Base-by-base conservation (phyloP, 352 stramenopile genomes). In the Globisporangium echinulatum region DNA sequence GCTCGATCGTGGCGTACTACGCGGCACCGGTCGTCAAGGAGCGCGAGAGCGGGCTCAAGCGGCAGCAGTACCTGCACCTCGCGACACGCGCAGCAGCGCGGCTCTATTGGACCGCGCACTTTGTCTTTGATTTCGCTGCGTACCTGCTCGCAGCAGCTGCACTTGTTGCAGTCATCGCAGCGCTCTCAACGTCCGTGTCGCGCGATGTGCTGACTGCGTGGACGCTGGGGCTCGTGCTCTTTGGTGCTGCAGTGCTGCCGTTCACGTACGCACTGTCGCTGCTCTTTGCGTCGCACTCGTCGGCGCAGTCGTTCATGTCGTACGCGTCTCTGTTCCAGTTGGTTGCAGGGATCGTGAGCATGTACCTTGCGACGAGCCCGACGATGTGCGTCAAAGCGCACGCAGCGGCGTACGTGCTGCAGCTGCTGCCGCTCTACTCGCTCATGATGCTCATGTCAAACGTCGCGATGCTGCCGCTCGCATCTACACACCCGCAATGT, bases 1-100 rank as follows among this genome's bases (percentile, higher is more conserved):
- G 72, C 58, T 85, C 77, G 5, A 75, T 90, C 40, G 69, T 75
- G 10, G 73, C 78, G n/a, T 87, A 81, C 54, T 90, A 89, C 50
- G 71, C 85, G 8, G 72, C 79, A 1, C 68, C 69, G 14, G 56
- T 89, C 1, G 84, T 92, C 47, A 82, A 86, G 54, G 84, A 94
- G 48, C 75, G 74, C n/a, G 82, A 86, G 49, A 74, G 60, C 10
- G 82, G 84, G 3, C 67, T 91, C 46, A 90, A 93, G 64, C 77
- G 82, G 0, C 67, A 90, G 4, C 84, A 90, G 66, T 90, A 81
- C 46, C 67, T 86, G 48, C 81, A 92, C 57, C 63, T 90, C 4
- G 79, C 73, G 54, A 78, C 77, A 0, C 49, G 61, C 8, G 71
- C 70, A 25, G 67, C 74, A 6, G 85, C 79, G 3, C n/a, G 63